Conservation (phyloP, 495 filamentous ascomycete genomes). For the Barbatosphaeria neglecta region DNA sequence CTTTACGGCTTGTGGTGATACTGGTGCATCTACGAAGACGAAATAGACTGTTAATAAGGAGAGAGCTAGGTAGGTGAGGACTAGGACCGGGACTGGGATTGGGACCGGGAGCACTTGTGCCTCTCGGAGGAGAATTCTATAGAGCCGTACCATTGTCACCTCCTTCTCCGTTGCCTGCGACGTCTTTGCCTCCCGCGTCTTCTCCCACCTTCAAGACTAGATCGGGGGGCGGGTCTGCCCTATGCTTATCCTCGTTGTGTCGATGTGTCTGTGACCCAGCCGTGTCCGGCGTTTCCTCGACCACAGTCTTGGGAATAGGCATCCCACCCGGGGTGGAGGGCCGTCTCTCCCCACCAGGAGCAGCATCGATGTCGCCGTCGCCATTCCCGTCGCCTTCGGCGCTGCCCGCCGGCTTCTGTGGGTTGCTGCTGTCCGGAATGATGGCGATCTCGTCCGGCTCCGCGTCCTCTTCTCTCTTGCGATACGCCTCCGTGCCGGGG, state of each 20-base stretch:
- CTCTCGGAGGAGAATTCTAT: constrained; percentile 14
- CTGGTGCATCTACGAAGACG: constrained; percentile 25
- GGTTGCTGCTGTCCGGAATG: constrained; percentile 32
- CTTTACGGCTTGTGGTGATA: constrained; percentile 19
- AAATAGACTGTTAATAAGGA: constrained; percentile 18
- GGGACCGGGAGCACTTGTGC: too few relatives aligned
- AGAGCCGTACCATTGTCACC: constrained; percentile 23
- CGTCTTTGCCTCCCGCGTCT: constrained; percentile 1
- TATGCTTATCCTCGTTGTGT: constrained; percentile 24
- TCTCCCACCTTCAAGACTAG: constrained; percentile 32
- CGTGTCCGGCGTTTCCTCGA: constrained; percentile 34
- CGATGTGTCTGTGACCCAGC: constrained; percentile 27
- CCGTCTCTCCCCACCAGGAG: constrained; percentile 9
- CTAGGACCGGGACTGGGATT: too few relatives aligned
- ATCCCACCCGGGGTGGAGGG: constrained; percentile 26
- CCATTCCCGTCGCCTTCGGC: constrained; percentile 36
- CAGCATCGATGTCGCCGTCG: constrained; percentile 25
- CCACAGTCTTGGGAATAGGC: constrained; percentile 36
- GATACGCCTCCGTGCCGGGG: constrained; percentile 70
- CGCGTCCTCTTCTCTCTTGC: constrained; percentile 68
- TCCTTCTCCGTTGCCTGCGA: constrained; percentile 7
- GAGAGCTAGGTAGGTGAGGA: too few relatives aligned
- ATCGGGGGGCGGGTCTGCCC: constrained; percentile 35
- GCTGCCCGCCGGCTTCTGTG: constrained; percentile 1
- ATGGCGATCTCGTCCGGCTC: constrained; percentile 59